Percentiles rank a stretch among this genome's conserved stretches.
Conservation (phyloP, 2,329 filamentous ascomycete species). For the Monilinia fructicola region DNA sequence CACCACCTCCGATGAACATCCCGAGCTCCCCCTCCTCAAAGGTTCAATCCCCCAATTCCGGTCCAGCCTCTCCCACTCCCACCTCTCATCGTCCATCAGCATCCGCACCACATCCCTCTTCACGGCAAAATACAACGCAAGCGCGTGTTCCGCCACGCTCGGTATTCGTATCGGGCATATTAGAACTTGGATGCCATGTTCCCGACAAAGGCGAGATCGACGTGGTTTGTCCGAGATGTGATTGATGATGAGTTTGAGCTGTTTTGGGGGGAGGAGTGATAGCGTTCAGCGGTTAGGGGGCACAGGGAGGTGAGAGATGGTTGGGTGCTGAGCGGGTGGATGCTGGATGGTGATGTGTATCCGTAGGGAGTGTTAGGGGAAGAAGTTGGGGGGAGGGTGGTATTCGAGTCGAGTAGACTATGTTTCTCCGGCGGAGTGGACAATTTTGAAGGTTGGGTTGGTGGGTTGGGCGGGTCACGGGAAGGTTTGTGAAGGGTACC, state of each 20-base stretch:
- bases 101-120: slow-evolving; percentile 3
- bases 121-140: slow-evolving; percentile 15
- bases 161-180: slow-evolving; percentile 6
- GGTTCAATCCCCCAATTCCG: neutral
- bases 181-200: slow-evolving; percentile 3
- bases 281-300: neutral
- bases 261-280: neutral
- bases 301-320: slow-evolving; percentile 4
- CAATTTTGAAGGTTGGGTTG: too few species aligned
- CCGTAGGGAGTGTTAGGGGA: too few species aligned
- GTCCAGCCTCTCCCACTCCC: neutral
- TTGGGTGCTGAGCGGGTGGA: neutral
- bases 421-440: too few species aligned
- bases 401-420: too few species aligned
- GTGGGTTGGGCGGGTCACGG: too few species aligned
- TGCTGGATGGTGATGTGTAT: neutral
- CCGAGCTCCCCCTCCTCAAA: neutral
- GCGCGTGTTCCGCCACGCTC: neutral
- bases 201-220: neutral
- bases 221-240: slow-evolving; percentile 13
- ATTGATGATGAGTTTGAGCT: slow-evolving; percentile 19
- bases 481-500: too few species aligned
- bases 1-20: neutral
- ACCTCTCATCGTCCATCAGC: slow-evolving; percentile 14
- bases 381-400: too few species aligned